These are phyloP conservation scores for Quercus aquifolioides DNA, from an alignment of 306 rosid genomes.

Conservation along the genomic window DNA sequence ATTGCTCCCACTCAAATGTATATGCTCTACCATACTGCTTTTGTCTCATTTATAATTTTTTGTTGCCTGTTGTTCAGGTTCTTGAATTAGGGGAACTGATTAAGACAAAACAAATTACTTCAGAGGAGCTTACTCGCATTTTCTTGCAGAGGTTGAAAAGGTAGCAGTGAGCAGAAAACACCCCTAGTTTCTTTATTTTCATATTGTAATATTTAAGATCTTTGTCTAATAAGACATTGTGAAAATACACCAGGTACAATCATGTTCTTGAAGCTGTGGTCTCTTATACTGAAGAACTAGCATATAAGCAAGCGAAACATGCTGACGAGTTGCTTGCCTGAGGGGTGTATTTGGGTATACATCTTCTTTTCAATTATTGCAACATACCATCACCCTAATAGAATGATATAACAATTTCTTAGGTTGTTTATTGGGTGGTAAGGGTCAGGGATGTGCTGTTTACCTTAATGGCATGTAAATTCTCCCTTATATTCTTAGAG, in stretches of 20 bases:
- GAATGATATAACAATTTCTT: not conserved
- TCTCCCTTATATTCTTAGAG: not conserved
- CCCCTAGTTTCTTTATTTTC: not conserved
- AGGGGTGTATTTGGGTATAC: constrained; percentile 65
- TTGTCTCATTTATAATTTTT: not conserved
- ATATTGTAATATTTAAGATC: not conserved
- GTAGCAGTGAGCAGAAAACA: constrained; percentile 29
- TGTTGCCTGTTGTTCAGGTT: constrained; percentile 37
- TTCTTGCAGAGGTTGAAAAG: constrained; percentile 66
- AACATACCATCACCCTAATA: not conserved
- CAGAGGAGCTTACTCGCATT: constrained; percentile 60
- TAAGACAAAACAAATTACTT: constrained; percentile 63
- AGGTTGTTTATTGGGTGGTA: not conserved
- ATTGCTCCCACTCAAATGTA: too few species aligned
- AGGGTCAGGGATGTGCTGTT: not conserved
- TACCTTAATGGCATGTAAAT: not conserved
- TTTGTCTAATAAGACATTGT: not conserved
- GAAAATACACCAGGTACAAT: constrained; percentile 49
- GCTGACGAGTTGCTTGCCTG: constrained; percentile 61
- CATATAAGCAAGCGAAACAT: constrained; percentile 61
- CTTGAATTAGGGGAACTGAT: constrained; percentile 73
- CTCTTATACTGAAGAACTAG: constrained; percentile 62
- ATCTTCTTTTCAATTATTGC: not conserved
- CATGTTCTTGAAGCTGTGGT: constrained; percentile 64
- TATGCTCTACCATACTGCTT: not conserved